A percentile compares a stretch with the other conserved stretches of the same genome.
These are phyloP conservation scores for Clonostachys rhizophaga DNA, from an alignment of 2,329 filamentous ascomycete species.

Conservation along the genomic window DNA sequence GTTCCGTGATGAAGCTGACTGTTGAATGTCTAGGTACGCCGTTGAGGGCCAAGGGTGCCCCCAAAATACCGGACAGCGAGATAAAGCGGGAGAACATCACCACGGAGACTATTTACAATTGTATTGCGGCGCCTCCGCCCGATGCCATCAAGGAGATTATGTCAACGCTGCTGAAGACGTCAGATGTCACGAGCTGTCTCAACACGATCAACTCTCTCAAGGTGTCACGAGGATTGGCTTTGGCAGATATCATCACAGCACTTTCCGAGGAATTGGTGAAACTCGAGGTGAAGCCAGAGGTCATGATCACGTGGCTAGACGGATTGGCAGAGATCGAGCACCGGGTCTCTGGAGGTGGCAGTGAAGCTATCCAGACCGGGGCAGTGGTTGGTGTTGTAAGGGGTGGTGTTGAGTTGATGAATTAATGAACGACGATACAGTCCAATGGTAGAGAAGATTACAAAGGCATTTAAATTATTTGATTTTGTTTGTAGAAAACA, in stretches of 20 bases:
- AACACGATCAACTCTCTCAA: constrained; percentile 87
- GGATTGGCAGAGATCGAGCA: constrained; percentile 92
- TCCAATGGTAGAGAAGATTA: not conserved
- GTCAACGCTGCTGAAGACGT: constrained; percentile 75
- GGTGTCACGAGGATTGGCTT: constrained; percentile 74
- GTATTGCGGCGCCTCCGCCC: constrained; percentile 91
- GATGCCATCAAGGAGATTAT: constrained; percentile 82
- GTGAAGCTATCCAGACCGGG: constrained; percentile 85
- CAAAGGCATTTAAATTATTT: no score
- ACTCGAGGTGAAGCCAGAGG: constrained; percentile 80
- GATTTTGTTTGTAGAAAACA: no score
- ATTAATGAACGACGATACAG: not conserved
- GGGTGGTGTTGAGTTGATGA: constrained; percentile 73
- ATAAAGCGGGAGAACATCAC: constrained; percentile 75
- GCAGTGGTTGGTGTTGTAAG: constrained; percentile 87
- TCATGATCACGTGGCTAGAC: constrained; percentile 87
- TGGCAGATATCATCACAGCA: constrained; percentile 90
- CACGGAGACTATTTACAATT: constrained; percentile 94
- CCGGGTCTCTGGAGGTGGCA: constrained; percentile 80
- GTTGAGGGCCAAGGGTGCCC: constrained; percentile 53
- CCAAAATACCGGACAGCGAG: constrained; percentile 56
- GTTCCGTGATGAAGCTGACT: no score
- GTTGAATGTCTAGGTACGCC: constrained; percentile 51
- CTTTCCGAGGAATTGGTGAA: constrained; percentile 77
- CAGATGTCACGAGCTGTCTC: constrained; percentile 85